These are phyloP conservation scores for Botrytis paeoniae DNA, from an alignment of 2,329 filamentous ascomycete species.

Conservation along the genomic window DNA sequence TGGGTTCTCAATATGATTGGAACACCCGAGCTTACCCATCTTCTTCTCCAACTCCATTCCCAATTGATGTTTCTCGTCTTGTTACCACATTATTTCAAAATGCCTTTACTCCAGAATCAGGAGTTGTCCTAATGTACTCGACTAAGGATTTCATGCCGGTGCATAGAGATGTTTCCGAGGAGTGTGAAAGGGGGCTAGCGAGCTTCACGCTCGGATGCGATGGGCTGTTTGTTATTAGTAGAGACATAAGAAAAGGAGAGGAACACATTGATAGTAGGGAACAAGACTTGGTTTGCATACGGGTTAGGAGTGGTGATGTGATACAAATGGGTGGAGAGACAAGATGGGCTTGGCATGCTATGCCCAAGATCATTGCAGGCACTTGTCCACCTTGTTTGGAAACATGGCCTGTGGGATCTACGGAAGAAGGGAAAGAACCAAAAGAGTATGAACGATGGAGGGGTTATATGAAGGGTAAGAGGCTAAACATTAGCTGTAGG, in stretches of 20 bases:
- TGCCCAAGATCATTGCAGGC: conserved; percentile 76
- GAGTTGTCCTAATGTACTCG: conserved; percentile 89
- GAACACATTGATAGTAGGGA: conserved; percentile 32
- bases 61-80: conserved; percentile 66
- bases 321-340: conserved; percentile 84
- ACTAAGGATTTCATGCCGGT: conserved; percentile 88
- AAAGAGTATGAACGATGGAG: conserved; percentile 61
- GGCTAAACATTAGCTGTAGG: conserved; percentile 90
- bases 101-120: conserved; percentile 72
- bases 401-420: conserved; percentile 64
- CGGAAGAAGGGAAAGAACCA: conserved; percentile 40
- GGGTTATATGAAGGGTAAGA: conserved; percentile 84
- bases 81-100: conserved; percentile 69
- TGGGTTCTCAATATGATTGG: conserved; percentile 96
- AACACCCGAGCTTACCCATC: conserved; percentile 76
- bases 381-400: conserved; percentile 75
- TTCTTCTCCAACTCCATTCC: conserved; percentile 65
- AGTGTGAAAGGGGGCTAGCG: conserved; percentile 72
- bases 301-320: conserved; percentile 80
- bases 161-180: conserved; percentile 89
- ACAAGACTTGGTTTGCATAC: conserved; percentile 50
- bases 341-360: conserved; percentile 91
- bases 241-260: conserved; percentile 39
- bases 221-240: conserved; percentile 79
- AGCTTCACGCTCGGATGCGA: conserved; percentile 90